Base-by-base conservation (phyloP, 805 yeast genomes). In the Saturnispora sekii region DNA sequence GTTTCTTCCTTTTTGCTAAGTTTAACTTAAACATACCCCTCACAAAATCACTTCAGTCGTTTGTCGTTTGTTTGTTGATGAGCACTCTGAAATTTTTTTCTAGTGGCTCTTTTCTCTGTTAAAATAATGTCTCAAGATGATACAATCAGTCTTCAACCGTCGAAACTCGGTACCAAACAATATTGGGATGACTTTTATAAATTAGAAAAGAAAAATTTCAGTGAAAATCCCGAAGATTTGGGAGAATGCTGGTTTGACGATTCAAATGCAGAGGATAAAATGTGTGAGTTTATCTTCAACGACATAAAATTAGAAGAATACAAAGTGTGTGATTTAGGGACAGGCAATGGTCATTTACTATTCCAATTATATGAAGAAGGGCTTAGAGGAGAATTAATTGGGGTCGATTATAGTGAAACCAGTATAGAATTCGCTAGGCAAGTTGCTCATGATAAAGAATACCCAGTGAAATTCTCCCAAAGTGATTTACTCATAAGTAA, bases 161-260 rank as follows among this genome's bases (percentile, higher is more conserved):
- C 96, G 12, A 82, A 83, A 54, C 69, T 90, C 40, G 97, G 97
- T 7, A 88, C 96, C 0, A 78, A 81, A 56, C 70, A 81, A 56
- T 89, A 90, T 67, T 90, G 98, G 97, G 89, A 93, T 62, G 75
- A 81, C 43, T 85, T 90, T 61, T 90, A 90, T 62, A 67, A 76
- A 36, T 58, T 76, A 16, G 98, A 90, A 57, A 74, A 76, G 50
- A 54, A 60, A 26, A 90, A 90, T 63, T 90, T 84, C 56, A 62
- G 68, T 34, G 76, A 76, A 28, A 84, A 90, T 59, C 77, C 83
- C 14, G 72, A 81, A 15, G 97, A 93, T 60, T 80, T 88, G 0
- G 99, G 99, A 2, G 97, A 93, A 62, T 76, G 89, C 61, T 93
- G 98, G 98, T 93, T 93, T 62, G 79, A 84, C 52, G 98, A 93